These are phyloP conservation scores for Microcyclospora tardicrescens DNA, from an alignment of 2,329 filamentous ascomycete species.

Conservation along the genomic window DNA sequence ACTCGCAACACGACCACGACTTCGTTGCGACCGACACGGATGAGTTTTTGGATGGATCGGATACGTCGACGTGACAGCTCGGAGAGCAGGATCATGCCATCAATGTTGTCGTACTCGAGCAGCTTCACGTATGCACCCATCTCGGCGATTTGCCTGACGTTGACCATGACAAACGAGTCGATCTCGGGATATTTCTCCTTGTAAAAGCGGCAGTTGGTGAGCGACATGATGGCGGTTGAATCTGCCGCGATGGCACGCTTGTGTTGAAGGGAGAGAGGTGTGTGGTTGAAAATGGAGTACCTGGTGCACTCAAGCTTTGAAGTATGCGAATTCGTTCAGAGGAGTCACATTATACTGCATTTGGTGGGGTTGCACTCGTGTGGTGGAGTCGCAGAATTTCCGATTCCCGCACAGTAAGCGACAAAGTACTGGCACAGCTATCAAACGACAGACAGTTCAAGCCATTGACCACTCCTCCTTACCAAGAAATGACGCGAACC, in stretches of 20 bases:
- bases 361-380: too few relatives aligned
- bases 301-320: background rate
- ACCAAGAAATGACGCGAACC: too few relatives aligned
- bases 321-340: too few relatives aligned
- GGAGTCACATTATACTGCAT: too few relatives aligned
- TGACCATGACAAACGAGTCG: conserved; percentile 99
- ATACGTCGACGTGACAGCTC: conserved; percentile 98
- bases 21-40: conserved; percentile 93
- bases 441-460: too few relatives aligned
- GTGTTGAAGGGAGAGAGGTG: background rate
- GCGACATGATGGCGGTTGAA: conserved; percentile 58
- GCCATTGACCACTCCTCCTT: too few relatives aligned
- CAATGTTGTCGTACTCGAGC: conserved; percentile 98
- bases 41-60: conserved; percentile 96
- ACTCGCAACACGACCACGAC: conserved; percentile 97
- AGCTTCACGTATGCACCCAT: conserved; percentile 99
- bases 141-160: conserved; percentile 99
- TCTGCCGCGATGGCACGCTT: background rate
- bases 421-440: too few relatives aligned
- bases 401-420: too few relatives aligned
- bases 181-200: conserved; percentile 97
- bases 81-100: conserved; percentile 98
- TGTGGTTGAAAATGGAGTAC: background rate
- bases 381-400: too few relatives aligned
- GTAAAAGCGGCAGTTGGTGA: conserved; percentile 94